Evolutionary conservation across 2,329 filamentous ascomycete species (phyloP), one percentile per base, ranked within the genome.

Genomic region (Paecilomyces fulvus): DNA sequence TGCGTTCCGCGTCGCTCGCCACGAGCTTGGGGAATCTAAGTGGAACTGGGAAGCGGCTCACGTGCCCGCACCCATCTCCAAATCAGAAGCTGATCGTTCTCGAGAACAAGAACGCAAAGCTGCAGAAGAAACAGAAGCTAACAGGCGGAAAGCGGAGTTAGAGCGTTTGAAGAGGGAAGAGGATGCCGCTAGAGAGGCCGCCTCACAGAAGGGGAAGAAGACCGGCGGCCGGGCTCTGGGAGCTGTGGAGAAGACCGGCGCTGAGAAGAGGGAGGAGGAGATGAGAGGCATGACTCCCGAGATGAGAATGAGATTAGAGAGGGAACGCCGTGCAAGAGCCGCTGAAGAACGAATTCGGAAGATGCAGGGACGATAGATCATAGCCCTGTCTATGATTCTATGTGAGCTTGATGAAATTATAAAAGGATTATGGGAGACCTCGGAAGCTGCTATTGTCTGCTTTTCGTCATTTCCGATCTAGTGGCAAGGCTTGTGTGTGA

Each of bases 241-340:
- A 1, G 79, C 77, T 30, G 73, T 83, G 28, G 80, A 81, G 61
- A 92, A 91, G 78, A 88, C 88, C 17, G 87, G 87, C 0, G 84
- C 91, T 64, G 90, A 96, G 70, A 84, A 82, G 67, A 82, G 91
- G 60, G 88, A 92, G 67, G 90, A 95, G 67, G 91, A 96, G 71
- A 82, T 82, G 52, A 83, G 90, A 60, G 92, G 92, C 0, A 78
- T 97, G 76, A 95, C 89, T 48, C 86, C 90, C 0, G 92, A 97
- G 75, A 92, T 94, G 83, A 83, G 85, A 69, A 83, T 86, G 82
- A 84, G 83, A 69, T 73, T 97, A 55, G 94, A 97, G 71, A 80
- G 94, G 63, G 94, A 99, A 75, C 80, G 91, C 64, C 86, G 92
- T 67, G 94, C 94, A 3, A 84, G 92, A 65, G 94, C 94, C 8